Base-by-base conservation (phyloP, 331 rosid species). In the Cydonia oblonga region DNA sequence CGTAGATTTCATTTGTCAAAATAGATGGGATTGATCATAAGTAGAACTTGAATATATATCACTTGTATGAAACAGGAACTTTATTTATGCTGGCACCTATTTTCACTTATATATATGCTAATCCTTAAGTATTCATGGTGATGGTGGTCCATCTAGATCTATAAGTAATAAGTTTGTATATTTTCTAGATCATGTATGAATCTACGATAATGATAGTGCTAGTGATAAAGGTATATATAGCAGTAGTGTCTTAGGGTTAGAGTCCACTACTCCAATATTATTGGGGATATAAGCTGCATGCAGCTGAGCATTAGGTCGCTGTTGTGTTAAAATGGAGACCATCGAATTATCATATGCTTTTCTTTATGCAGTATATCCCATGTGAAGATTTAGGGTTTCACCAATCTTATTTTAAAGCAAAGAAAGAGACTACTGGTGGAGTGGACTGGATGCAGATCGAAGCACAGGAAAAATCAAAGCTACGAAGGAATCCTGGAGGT, bases 351-450 rank as follows among this genome's bases (percentile, higher is more conserved):
- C 23, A 20, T 32, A 32, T 5, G 65, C 24, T 70, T 70, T 29
- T 56, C 4, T 12, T 70, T 58, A 8, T 71, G 74, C 35, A 33
- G 26, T 20, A 56, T 5, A 15, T 70, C 29, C 77, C 89, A 87
- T 83, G 89, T 82, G 90, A 76, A 74, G 53, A 73, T 35, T 59
- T 35, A 40, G 66, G 62, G 58, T 77, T 78, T 72, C 71, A 77
- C 77, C 77, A 78, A 19, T 75, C 81, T 22, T 28, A 46, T 16
- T 10, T 25, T 44, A 69, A 83, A 81, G 82, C 76, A 51, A 80
- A 72, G 89, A 88, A 76, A 82, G 77, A 65, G 85, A 81, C 85
- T 20, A 54, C n/a, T 63, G 51, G 70, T 25, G 64, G 33, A 12
- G 4, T 46, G 49, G 79, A 22, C 16, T 59, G 64, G 5, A 25